Conservation (phyloP, 2,329 filamentous ascomycete genomes). For the Coniosporium tulheliwenetii region DNA sequence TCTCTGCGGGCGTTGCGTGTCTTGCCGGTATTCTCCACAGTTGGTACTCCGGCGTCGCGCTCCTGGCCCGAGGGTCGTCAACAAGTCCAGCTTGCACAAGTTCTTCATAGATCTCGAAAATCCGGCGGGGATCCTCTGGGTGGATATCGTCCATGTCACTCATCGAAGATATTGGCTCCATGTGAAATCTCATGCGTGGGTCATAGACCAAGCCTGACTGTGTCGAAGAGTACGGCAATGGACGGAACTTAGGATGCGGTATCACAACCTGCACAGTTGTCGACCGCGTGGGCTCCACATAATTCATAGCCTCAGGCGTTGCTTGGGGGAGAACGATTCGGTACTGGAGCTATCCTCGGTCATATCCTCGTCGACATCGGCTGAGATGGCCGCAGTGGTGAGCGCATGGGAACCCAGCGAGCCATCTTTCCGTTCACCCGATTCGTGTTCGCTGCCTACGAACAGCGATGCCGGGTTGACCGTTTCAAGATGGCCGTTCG, state of each 20-base stretch:
- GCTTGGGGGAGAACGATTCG: conserved; percentile 2
- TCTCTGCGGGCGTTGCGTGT: conserved; percentile 63
- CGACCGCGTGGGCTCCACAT: not conserved
- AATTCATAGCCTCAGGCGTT: not conserved
- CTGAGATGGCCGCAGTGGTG: not conserved
- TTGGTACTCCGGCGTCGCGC: conserved; percentile 34
- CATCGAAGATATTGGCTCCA: conserved; percentile 42
- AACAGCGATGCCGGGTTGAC: conserved; percentile 14
- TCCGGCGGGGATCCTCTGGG: conserved; percentile 84
- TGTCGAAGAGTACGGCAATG: conserved; percentile 19
- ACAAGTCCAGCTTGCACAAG: conserved; percentile 72
- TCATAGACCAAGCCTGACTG: conserved; percentile 52
- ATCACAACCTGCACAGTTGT: not conserved
- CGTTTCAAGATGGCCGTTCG: conserved; percentile 14
- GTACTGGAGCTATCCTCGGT: conserved; percentile 1
- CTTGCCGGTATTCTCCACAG: conserved; percentile 60
- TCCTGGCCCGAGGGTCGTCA: conserved; percentile 38
- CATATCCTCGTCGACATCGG: conserved; percentile 5
- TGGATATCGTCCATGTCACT: conserved; percentile 54
- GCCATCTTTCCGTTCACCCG: conserved; percentile 9
- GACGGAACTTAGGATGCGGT: conserved; percentile 16
- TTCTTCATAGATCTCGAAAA: conserved; percentile 83
- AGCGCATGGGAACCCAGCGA: conserved; percentile 13
- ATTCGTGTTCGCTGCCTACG: conserved; percentile 7
- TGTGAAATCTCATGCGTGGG: conserved; percentile 87